Conservation (phyloP, 2,329 filamentous ascomycete genomes). For the Emmonsia crescens region DNA sequence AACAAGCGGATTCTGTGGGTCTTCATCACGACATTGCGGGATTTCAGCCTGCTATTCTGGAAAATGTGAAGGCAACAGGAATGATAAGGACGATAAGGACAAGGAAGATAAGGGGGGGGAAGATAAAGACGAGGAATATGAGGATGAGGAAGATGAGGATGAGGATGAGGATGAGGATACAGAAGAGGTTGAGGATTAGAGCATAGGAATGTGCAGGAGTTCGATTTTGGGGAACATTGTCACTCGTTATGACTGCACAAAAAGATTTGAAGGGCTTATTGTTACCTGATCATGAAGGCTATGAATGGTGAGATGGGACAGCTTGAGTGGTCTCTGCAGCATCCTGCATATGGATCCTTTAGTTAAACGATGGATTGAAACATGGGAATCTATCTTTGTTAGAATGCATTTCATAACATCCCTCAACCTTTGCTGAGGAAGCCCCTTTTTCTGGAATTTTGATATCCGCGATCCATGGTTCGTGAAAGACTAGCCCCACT, state of each 20-base stretch:
- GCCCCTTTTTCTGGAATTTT: not conserved
- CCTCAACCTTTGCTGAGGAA: not conserved
- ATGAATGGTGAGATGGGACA: not conserved
- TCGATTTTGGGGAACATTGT: not conserved
- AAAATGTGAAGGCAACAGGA: slow-evolving; percentile 7
- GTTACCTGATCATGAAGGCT: not conserved
- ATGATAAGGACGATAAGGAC: not conserved
- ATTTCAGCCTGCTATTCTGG: slow-evolving; percentile 17
- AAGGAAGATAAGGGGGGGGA: not conserved
- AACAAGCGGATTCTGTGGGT: slow-evolving; percentile 15
- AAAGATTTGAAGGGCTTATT: not conserved
- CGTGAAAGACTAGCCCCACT: not conserved
- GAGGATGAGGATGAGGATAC: not conserved
- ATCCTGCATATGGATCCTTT: not conserved
- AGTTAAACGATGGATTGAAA: not conserved
- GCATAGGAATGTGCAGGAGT: not conserved
- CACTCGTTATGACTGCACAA: not conserved
- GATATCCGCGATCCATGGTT: not conserved
- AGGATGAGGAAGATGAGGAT: not conserved
- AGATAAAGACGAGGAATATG: not conserved
- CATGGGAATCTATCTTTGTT: not conserved
- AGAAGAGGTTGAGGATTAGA: not conserved
- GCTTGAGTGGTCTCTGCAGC: not conserved
- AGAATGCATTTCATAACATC: not conserved
- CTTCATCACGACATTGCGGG: slow-evolving; percentile 14